These are phyloP conservation scores for Conticribra guillardii DNA, from an alignment of 108 stramenopile genomes.

Conservation along the genomic window DNA sequence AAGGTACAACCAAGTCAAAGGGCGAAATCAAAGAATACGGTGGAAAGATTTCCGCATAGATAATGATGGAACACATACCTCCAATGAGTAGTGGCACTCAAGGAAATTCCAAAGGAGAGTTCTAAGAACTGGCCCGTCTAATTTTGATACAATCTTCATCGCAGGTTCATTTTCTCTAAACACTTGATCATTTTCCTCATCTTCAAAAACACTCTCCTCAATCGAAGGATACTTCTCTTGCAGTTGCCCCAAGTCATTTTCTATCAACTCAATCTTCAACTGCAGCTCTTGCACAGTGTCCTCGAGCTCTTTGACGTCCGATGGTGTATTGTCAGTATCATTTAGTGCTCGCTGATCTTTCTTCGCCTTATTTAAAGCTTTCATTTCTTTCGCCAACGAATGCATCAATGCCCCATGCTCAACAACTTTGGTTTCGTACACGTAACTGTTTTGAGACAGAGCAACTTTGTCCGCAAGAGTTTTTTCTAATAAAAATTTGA, in stretches of 20 bases:
- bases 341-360: constrained; percentile 23
- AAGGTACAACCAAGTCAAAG: neutral
- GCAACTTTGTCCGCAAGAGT: constrained; percentile 61
- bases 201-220: constrained; percentile 28
- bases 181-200: constrained; percentile 4
- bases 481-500: constrained; percentile 68
- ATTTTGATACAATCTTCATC: constrained; percentile 53
- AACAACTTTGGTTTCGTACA: constrained; percentile 60
- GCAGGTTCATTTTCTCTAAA: constrained; percentile 37
- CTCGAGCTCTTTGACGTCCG: constrained; percentile 40
- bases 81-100: constrained; percentile 53
- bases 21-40: neutral
- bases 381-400: constrained; percentile 60
- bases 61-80: no score
- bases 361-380: constrained; percentile 49
- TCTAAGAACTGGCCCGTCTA: constrained; percentile 54
- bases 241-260: constrained; percentile 68
- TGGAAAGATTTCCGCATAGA: no score
- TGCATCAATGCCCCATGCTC: constrained; percentile 70
- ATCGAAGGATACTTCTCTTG: constrained; percentile 43
- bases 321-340: constrained; percentile 19
- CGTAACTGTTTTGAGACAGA: constrained; percentile 27
- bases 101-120: constrained; percentile 64
- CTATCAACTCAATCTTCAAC: constrained; percentile 78
- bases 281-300: constrained; percentile 73